Base-by-base conservation (phyloP, 1,139 yeast genomes). In the Blastobotrys arbuscula region DNA sequence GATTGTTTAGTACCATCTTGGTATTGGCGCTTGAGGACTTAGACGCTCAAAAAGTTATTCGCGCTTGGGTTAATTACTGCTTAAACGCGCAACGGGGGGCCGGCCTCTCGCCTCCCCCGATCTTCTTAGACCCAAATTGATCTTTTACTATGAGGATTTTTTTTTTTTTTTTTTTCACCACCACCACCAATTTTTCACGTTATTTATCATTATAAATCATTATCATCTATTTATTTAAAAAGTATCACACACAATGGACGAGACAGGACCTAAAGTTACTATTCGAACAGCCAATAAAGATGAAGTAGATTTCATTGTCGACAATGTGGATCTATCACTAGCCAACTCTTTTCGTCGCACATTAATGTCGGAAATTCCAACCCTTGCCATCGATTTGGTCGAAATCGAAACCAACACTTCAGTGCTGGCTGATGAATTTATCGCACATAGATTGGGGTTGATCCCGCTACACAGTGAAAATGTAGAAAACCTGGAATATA, bases 341-440 rank as follows among this genome's bases (percentile, higher is more conserved):
- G 98, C 98, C 23, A 94, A 94, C 74, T 85, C 98, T 26, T 61
- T 94, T 35, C 78, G 99, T 61, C 76, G 99, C 65, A 80, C 86
- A 45, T 89, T 94, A 87, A 76, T 92, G 55, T 90, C 97, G 1
- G 99, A 94, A 68, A 94, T 92, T 49, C 98, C 98, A 28, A 92
- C 98, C 1, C 64, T 72, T 24, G 97, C 98, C 49, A 90, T 94
- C 54, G 99, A 94, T 65, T 78, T 92, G 57, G 98, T 94, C 47
- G 98, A 94, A 66, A 84, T 94, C 55, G 96, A 89, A 61, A 81
- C 79, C 52, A 92, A 92, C 70, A 88, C 98, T 0, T 83, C 96
- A 16, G 98, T 94, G 16, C 72, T 92, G 56, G 98, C 98, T 1
- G 99, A 92, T 67, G 99, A 92, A 68, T 92, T 92, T 63, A 78